phyloP scores from a whole-genome alignment of 139 green algal species.

The Volvox reticuliferus region DNA sequence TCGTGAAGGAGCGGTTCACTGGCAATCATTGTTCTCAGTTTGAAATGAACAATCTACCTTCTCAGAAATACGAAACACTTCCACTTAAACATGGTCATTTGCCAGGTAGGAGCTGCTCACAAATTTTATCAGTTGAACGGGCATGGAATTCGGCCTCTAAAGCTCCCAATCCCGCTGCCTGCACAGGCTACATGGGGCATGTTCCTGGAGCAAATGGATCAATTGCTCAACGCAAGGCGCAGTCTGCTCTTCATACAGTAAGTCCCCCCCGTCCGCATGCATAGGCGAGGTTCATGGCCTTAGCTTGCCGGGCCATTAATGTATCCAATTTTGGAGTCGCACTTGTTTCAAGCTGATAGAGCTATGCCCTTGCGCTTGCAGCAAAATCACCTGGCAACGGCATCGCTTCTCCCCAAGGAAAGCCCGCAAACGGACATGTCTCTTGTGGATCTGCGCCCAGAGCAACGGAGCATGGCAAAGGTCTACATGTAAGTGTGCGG shows the following conservation, averaged over 20 bases:
- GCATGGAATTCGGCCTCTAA: too few relatives aligned
- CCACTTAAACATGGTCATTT: constrained; percentile 45
- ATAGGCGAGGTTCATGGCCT: too few relatives aligned
- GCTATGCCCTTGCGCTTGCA: neutral
- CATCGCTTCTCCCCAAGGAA: neutral
- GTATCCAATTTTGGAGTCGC: too few relatives aligned
- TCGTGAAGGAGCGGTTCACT: constrained; percentile 19
- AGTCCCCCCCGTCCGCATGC: neutral
- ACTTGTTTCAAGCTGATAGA: too few relatives aligned
- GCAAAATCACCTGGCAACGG: constrained; percentile 6
- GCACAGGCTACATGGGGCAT: constrained; percentile 47
- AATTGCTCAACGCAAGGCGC: constrained; percentile 44
- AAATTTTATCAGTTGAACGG: too few relatives aligned
- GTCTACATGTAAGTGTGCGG: constrained; percentile 23
- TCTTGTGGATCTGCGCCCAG: constrained; percentile 36
- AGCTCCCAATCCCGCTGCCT: too few relatives aligned
- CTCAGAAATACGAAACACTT: constrained; percentile 41
- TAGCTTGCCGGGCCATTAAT: too few relatives aligned
- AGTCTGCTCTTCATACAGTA: constrained; percentile 51
- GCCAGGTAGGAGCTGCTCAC: neutral
- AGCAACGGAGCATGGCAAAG: constrained; percentile 39
- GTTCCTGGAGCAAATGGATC: constrained; percentile 15
- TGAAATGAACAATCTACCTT: constrained; percentile 49
- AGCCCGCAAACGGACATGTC: constrained; percentile 23
- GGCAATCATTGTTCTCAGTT: constrained; percentile 7